A percentile compares a stretch with the other conserved stretches of the same genome.
Evolutionary conservation across 2,329 filamentous ascomycete species (phyloP).

Genomic region (Alternaria triticina): DNA sequence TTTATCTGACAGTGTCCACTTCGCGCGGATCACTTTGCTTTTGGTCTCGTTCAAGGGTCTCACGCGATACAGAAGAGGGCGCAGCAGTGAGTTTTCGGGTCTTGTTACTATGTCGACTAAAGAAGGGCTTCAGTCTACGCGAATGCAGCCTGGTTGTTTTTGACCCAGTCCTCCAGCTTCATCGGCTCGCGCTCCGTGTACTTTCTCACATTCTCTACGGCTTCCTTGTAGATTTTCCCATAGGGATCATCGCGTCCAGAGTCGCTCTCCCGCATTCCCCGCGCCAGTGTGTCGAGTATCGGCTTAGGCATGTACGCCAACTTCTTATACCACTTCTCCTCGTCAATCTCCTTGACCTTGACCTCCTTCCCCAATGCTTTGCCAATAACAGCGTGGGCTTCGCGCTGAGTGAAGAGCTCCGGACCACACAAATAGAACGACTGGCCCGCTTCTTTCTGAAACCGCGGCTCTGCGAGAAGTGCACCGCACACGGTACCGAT

Average conservation of each 20-base stretch:
- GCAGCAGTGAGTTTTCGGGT: neutral
- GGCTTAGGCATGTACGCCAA: neutral
- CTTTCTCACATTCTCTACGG: conserved; percentile 19
- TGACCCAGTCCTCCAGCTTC: conserved; percentile 10
- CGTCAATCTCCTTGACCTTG: conserved; percentile 4
- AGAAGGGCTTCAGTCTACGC: neutral
- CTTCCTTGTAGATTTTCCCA: conserved; percentile 27
- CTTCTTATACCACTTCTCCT: conserved; percentile 2
- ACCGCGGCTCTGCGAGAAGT: conserved; percentile 44
- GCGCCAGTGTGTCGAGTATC: conserved; percentile 2
- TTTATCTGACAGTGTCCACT: neutral
- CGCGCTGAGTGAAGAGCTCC: conserved; percentile 33
- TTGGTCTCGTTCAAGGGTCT: neutral
- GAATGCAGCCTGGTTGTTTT: conserved; percentile 2
- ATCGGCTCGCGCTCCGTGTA: conserved; percentile 10
- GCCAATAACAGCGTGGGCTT: conserved; percentile 1
- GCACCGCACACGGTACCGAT: conserved; percentile 55
- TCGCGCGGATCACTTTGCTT: neutral
- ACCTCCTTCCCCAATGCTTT: conserved; percentile 4
- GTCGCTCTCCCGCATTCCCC: conserved; percentile 61
- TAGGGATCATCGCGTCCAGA: conserved; percentile 49
- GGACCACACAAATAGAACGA: conserved; percentile 45
- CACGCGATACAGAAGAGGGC: neutral
- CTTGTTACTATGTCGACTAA: neutral
- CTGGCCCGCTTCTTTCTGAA: conserved; percentile 40